Base-by-base conservation (phyloP, 192 early-diverging fungal genomes). In the Podila clonocystis region DNA sequence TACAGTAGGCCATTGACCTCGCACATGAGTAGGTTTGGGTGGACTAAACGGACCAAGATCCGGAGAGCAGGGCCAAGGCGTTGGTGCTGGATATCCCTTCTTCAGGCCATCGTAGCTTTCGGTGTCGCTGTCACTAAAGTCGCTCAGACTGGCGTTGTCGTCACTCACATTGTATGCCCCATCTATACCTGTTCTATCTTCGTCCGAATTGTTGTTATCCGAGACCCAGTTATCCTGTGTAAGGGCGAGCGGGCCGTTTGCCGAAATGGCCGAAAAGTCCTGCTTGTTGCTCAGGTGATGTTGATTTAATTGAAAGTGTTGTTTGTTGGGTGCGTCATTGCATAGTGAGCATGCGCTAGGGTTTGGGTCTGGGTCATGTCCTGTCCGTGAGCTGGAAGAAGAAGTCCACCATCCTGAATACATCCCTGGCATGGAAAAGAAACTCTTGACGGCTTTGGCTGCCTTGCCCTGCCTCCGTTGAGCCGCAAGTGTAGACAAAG, bases 11-110 rank as follows among this genome's bases (percentile, higher is more conserved):
- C 52, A 55, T 3, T n/a, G 20, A 8, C 52, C 24, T 3, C 52
- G 52, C 17, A 8, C n/a, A 24, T 33, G 62, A 3, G 20, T 7
- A 5, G 20, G 50, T n/a, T 28, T 65, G 4, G 38, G 58, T 6
- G 26, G 29, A n/a, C 34, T 55, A 34, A 77, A 77, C 2, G 68
- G 75, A 9, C 75, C 75, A 52, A 77, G 75, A 13, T 68, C 19
- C 7, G 63, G 68, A 1, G 63, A 8, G 22, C 50, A 36, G 15
- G 50, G 17, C 12, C n/a, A 30, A 4, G 41, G 31, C 34, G 17
- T 55, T 26, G 52, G 9, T 55, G 52, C 6, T 55, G 52, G 52
- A n/a, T 55, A 9, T 55, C 24, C 24, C 3, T 17, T 55, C 8
- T 55, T 22, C 41, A 2, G 15, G 11, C 8, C 52, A 22, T 55